Evolutionary conservation across 495 filamentous ascomycete genomes (phyloP), one percentile per base, ranked within the genome.

Genomic region (Pseudevernia furfuracea): DNA sequence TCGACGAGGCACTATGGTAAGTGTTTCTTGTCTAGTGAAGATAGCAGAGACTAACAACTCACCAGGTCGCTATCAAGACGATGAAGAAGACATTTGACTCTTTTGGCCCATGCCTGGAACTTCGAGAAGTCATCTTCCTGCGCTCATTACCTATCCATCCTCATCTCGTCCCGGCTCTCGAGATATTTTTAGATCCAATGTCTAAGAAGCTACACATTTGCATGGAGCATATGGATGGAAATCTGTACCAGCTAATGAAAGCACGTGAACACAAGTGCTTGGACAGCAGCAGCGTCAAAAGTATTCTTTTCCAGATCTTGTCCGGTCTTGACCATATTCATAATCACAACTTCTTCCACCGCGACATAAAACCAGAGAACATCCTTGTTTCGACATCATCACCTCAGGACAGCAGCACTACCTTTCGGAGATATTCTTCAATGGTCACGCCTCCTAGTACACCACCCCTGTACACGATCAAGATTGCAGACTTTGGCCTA

Each of bases 151-250:
- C 95, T 0, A 77, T 82, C 53, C 95, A 99, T 72, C 80, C 85
- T 62, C 95, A 99, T 77, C 80, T 99, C 25, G 95, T 99, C 28
- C 95, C 95, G 15, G 95, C 95, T 11, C 84, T 97, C 46, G 95
- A 99, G 79, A 99, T 99, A 74, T 99, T 99, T 77, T 85, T 99
- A 67, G 95, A 99, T 71, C 95, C 95, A 9, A 85, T 90, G 69
- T 96, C 85, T 73, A 94, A 89, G 78, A 95, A 96, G 76, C 85
- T 99, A 56, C 95, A 99, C 74, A 99, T 99, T 63, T 87, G 84
- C 70, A 99, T 99, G 95, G 95, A 99, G 76, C 96, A 96, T 69
- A 99, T 99, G 95, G 95, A 99, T 74, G 95, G 95, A 37, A 99
- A 99, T 73, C 80, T 99, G 2, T 99, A 99, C 72, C 95, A 97